Conservation (phyloP, 139 green algal species). For the Cymbomonas tetramitiformis region DNA sequence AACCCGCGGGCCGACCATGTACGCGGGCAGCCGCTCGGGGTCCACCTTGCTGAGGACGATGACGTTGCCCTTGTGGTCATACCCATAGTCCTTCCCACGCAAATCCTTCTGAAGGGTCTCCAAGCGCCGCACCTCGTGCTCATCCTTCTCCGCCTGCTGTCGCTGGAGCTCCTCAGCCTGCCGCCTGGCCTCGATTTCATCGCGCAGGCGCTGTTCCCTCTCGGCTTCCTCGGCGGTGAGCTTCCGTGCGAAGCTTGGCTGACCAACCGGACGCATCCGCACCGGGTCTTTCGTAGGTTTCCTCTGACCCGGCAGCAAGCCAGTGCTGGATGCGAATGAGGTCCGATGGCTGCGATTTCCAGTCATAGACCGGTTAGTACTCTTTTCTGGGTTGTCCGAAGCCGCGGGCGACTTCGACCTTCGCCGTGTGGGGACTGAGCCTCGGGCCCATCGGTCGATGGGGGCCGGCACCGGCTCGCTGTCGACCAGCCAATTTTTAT, state of each 20-base stretch:
- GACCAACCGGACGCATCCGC: too few relatives aligned
- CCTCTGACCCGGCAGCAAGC: background rate
- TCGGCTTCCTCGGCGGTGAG: slow-evolving; percentile 27
- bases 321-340: background rate
- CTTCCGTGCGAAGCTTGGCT: too few relatives aligned
- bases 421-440: background rate
- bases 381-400: background rate
- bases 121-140: slow-evolving; percentile 23
- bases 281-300: background rate
- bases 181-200: slow-evolving; percentile 35
- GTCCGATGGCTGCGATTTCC: background rate
- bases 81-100: slow-evolving; percentile 40
- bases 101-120: slow-evolving; percentile 28
- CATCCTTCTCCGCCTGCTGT: slow-evolving; percentile 24
- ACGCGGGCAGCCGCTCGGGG: slow-evolving; percentile 26
- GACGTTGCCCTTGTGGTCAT: slow-evolving; percentile 37
- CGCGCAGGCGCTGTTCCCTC: slow-evolving; percentile 33
- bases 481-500: background rate
- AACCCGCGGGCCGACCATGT: slow-evolving; percentile 7
- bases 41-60: slow-evolving; percentile 27
- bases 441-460: background rate
- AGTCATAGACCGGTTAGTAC: background rate
- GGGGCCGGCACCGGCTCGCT: background rate
- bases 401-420: background rate
- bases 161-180: slow-evolving; percentile 15